Percentiles rank a stretch among this genome's conserved stretches.
Evolutionary conservation across 306 rosid species (phyloP).

Genomic region (Ochetophila trinervis): DNA sequence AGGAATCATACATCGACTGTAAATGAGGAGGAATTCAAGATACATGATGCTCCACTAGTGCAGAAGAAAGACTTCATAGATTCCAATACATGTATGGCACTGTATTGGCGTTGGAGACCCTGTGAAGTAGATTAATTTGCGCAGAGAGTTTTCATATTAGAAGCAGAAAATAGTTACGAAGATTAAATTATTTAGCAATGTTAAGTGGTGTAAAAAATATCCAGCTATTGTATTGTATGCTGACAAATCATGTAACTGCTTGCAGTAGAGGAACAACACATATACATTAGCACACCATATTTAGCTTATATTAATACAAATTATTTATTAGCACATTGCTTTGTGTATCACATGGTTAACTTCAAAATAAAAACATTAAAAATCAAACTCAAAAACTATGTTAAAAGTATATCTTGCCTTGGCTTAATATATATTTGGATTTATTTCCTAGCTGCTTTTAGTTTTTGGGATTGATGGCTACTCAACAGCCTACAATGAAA

Average conservation of each 20-base stretch:
- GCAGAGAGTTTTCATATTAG: slow-evolving; percentile 18
- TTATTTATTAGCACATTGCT: not conserved
- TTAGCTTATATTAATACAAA: not conserved
- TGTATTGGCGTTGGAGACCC: slow-evolving; percentile 61
- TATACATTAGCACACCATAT: not conserved
- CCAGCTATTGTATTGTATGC: not conserved
- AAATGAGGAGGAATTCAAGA: slow-evolving; percentile 65
- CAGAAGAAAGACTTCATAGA: slow-evolving; percentile 50
- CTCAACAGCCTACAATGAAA: too few relatives aligned
- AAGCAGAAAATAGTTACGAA: slow-evolving; percentile 10
- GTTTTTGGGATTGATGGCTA: too few relatives aligned
- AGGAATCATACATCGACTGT: slow-evolving; percentile 59
- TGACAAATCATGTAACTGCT: not conserved
- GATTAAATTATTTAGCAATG: too few relatives aligned
- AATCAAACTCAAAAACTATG: too few relatives aligned
- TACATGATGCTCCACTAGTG: slow-evolving; percentile 48
- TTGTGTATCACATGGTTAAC: too few relatives aligned
- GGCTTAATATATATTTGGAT: too few relatives aligned
- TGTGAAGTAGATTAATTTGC: slow-evolving; percentile 28
- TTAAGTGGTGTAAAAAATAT: not conserved
- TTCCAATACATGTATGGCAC: slow-evolving; percentile 74
- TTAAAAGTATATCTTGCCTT: too few relatives aligned
- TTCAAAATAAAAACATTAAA: too few relatives aligned
- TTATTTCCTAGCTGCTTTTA: too few relatives aligned
- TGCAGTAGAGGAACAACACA: not conserved